Evolutionary conservation across 495 filamentous ascomycete genomes (phyloP).

Genomic region (Aspergillus diversus): DNA sequence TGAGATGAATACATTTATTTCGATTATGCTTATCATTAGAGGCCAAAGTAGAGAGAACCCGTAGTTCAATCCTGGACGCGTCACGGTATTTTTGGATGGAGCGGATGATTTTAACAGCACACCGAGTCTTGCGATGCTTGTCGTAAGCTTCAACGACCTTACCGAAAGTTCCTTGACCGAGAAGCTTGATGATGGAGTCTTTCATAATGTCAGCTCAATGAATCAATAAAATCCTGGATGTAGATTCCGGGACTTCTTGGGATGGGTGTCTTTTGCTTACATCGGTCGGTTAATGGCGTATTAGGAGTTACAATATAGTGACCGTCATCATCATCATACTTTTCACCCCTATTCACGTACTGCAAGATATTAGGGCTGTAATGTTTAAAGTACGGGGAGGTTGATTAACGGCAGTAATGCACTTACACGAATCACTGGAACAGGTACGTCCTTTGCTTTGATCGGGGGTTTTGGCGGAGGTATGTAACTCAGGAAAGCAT

Average conservation of each 20-base stretch:
- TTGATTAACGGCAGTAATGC: background rate
- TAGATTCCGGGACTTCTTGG: background rate
- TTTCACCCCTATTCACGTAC: slow-evolving; percentile 54
- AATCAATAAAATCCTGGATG: background rate
- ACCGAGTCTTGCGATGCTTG: slow-evolving; percentile 69
- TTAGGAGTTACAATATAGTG: slow-evolving; percentile 92
- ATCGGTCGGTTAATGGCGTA: slow-evolving; percentile 81
- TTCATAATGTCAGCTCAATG: slow-evolving; percentile 21
- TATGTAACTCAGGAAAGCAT: slow-evolving; percentile 76
- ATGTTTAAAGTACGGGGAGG: background rate
- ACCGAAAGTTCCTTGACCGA: slow-evolving; percentile 96
- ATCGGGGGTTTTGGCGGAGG: slow-evolving; percentile 86
- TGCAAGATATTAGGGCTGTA: slow-evolving; percentile 30
- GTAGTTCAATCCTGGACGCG: slow-evolving; percentile 92
- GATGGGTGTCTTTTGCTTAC: slow-evolving; percentile 56
- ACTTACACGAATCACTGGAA: slow-evolving; percentile 80
- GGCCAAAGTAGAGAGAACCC: slow-evolving; percentile 86
- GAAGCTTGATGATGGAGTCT: slow-evolving; percentile 86
- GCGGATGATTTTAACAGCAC: slow-evolving; percentile 96
- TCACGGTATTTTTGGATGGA: slow-evolving; percentile 98
- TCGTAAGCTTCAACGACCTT: slow-evolving; percentile 96
- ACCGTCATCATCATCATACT: slow-evolving; percentile 93
- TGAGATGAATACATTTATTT: slow-evolving; percentile 95
- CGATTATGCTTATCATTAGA: slow-evolving; percentile 89
- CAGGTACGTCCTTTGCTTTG: slow-evolving; percentile 89